Conservation (phyloP, 2,329 filamentous ascomycete species). For the Capronia epimyces region DNA sequence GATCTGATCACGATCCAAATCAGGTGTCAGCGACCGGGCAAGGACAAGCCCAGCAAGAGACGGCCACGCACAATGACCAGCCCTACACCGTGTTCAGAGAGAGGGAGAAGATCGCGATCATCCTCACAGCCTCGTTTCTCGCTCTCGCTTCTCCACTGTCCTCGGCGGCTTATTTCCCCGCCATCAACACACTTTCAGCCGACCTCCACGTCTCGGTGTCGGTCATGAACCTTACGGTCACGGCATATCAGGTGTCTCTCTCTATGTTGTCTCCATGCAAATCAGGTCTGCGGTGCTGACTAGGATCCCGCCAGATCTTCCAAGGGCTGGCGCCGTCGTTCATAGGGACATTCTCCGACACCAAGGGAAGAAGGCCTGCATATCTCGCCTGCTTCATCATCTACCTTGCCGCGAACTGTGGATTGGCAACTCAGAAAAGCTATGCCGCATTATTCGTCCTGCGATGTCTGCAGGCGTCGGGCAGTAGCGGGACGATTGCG, state of each 20-base stretch:
- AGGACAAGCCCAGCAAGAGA: too few species aligned
- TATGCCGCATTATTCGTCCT: conserved; percentile 40
- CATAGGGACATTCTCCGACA: conserved; percentile 41
- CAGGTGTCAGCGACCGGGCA: too few species aligned
- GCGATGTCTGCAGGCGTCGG: conserved; percentile 42
- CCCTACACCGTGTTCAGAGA: too few species aligned
- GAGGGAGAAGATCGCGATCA: too few species aligned
- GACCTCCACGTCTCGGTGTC: conserved; percentile 39
- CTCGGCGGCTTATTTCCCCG: conserved; percentile 46
- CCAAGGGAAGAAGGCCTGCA: conserved; percentile 37
- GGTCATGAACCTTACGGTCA: conserved; percentile 43
- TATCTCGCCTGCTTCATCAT: conserved; percentile 40
- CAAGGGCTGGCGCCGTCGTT: conserved; percentile 43
- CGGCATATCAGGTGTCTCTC: too few species aligned
- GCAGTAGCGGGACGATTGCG: conserved; percentile 42
- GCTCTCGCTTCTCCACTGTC: conserved; percentile 14
- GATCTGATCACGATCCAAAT: too few species aligned
- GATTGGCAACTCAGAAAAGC: conserved; percentile 36
- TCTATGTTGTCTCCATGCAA: too few species aligned
- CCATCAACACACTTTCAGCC: conserved; percentile 38
- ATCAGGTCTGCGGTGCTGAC: too few species aligned
- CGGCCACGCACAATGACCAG: too few species aligned
- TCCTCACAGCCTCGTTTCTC: too few species aligned
- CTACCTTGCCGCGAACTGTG: conserved; percentile 39
- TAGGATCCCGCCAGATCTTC: conserved; percentile 42